phyloP scores from a whole-genome alignment of 2,329 filamentous ascomycete genomes.

The Venturia aucupariae region DNA sequence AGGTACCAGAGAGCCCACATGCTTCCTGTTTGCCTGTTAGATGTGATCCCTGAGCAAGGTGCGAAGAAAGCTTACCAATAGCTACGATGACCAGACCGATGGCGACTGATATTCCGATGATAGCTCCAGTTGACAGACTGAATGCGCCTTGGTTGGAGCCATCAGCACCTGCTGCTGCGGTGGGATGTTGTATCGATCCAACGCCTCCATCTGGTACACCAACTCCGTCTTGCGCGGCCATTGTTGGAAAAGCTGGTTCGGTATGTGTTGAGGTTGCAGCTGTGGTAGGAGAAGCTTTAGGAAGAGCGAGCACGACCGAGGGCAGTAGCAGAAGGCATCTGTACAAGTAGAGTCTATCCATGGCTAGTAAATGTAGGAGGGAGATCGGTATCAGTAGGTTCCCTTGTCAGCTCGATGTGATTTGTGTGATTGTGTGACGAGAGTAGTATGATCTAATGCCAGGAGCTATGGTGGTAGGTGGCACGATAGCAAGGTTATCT shows the following conservation, averaged over 20 bases:
- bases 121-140: slow-evolving; percentile 59
- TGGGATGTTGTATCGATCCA: slow-evolving; percentile 7
- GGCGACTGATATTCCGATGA: slow-evolving; percentile 60
- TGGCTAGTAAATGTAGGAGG: not conserved
- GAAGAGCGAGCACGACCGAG: slow-evolving; percentile 9
- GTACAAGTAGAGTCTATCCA: slow-evolving; percentile 9
- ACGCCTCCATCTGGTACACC: slow-evolving; percentile 14
- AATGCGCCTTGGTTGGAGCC: slow-evolving; percentile 53
- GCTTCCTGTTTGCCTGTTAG: slow-evolving; percentile 1
- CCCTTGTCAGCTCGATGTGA: not conserved
- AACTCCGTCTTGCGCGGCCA: slow-evolving; percentile 13
- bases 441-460: not conserved
- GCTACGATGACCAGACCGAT: slow-evolving; percentile 54
- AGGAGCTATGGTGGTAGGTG: slow-evolving; percentile 2
- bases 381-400: not conserved
- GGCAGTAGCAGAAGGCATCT: not conserved
- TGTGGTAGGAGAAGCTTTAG: not conserved
- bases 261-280: not conserved
- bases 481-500: not conserved
- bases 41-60: not conserved
- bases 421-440: slow-evolving; percentile 1
- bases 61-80: slow-evolving; percentile 39
- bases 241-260: slow-evolving; percentile 13
- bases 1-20: slow-evolving; percentile 56
- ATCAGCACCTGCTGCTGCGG: slow-evolving; percentile 49